Evolutionary conservation across 805 yeast genomes (phyloP).

Genomic region (Debaryomyces prosopidis): DNA sequence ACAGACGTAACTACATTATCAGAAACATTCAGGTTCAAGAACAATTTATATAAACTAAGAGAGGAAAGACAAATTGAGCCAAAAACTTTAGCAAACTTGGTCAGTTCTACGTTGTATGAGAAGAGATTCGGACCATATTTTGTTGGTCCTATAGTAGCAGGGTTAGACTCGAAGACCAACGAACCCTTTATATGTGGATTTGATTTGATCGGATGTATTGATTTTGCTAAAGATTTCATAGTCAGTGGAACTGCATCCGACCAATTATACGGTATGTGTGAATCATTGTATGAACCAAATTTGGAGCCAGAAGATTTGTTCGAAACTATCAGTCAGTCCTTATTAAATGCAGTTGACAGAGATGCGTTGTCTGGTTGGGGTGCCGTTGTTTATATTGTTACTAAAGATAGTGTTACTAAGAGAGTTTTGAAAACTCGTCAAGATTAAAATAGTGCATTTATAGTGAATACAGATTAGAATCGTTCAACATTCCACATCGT

Average conservation of each 20-base stretch:
- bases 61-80: constrained; percentile 95
- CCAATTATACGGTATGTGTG: constrained; percentile 98
- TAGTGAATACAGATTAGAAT: constrained; percentile 3
- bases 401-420: constrained; percentile 88
- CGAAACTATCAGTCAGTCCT: constrained; percentile 92
- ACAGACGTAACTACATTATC: constrained; percentile 86
- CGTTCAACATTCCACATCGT: not conserved
- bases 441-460: constrained; percentile 54
- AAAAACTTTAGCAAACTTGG: constrained; percentile 86
- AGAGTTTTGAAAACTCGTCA: constrained; percentile 91
- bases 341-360: constrained; percentile 93
- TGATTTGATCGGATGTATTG: constrained; percentile 96
- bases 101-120: constrained; percentile 86
- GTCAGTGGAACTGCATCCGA: constrained; percentile 97
- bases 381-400: constrained; percentile 87
- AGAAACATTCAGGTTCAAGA: constrained; percentile 79
- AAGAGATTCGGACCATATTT: constrained; percentile 95
- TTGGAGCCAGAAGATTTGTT: constrained; percentile 93
- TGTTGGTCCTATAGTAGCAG: constrained; percentile 96
- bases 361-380: constrained; percentile 99
- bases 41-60: constrained; percentile 83
- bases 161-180: constrained; percentile 76
- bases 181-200: constrained; percentile 94
- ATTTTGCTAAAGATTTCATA: constrained; percentile 89
- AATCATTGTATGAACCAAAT: constrained; percentile 89